These are phyloP conservation scores for Cupressus sempervirens DNA, from an alignment of 75 land plant species.

Conservation along the genomic window DNA sequence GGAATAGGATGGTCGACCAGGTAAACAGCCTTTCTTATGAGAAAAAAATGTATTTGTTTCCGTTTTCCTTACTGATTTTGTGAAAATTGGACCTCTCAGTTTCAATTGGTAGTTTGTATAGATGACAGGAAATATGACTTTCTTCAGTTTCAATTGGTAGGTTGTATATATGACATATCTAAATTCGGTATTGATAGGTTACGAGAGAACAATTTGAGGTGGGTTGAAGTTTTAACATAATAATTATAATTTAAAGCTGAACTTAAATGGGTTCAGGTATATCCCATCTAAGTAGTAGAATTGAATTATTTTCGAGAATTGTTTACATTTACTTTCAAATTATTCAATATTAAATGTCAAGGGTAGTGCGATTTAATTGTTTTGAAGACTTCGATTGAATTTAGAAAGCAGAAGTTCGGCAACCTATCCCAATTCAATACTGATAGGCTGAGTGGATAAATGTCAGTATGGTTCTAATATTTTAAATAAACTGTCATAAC, in stretches of 20 bases:
- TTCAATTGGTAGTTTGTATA: not conserved
- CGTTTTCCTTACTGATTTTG: not conserved
- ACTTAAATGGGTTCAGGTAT: not conserved
- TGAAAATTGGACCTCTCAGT: not conserved
- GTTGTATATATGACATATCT: too few relatives aligned
- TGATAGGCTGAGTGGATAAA: too few relatives aligned
- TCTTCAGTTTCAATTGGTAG: not conserved
- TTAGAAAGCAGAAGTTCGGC: not conserved
- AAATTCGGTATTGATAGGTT: too few relatives aligned
- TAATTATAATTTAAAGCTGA: not conserved
- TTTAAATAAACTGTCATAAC: too few relatives aligned
- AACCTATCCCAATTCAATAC: too few relatives aligned
- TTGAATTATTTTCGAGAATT: not conserved
- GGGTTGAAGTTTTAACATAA: not conserved
- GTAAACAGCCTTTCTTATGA: slow-evolving; percentile 19
- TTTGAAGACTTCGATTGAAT: not conserved
- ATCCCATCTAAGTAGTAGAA: not conserved
- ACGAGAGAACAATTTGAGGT: not conserved
- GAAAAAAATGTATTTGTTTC: not conserved
- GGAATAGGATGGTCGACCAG: slow-evolving; percentile 89
- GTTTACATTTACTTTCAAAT: not conserved
- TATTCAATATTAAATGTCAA: not conserved
- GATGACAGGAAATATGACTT: not conserved
- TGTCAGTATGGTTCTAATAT: too few relatives aligned
- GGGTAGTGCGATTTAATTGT: not conserved